Percentiles rank a stretch among this genome's conserved stretches.
phyloP scores from a whole-genome alignment of 352 stramenopile genomes.

The Peronosclerospora sorghi region DNA sequence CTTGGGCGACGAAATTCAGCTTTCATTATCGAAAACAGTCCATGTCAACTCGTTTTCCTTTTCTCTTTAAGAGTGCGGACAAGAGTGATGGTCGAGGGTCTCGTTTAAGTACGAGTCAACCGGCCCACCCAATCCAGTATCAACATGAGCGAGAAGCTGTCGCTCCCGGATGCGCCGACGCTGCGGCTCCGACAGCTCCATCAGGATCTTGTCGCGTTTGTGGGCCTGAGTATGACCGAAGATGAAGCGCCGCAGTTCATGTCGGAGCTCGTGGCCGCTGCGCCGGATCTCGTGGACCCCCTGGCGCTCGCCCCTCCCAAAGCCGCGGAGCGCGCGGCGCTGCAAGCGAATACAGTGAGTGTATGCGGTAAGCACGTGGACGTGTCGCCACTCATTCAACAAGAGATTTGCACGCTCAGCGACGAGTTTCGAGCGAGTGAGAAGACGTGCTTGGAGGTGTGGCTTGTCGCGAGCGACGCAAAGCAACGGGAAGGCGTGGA shows the following conservation, averaged over 20 bases:
- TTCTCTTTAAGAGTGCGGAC: too few species aligned
- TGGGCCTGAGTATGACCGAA: constrained; percentile 52
- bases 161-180: constrained; percentile 42
- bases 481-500: constrained; percentile 59
- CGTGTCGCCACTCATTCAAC: constrained; percentile 66
- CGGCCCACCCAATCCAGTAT: constrained; percentile 13
- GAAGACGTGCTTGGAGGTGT: constrained; percentile 57
- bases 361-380: constrained; percentile 58
- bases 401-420: constrained; percentile 70
- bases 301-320: constrained; percentile 28
- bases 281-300: constrained; percentile 30
- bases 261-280: constrained; percentile 34
- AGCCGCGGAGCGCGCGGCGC: constrained; percentile 36
- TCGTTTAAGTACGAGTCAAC: too few species aligned
- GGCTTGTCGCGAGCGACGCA: constrained; percentile 66
- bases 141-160: constrained; percentile 24
- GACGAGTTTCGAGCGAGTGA: constrained; percentile 66
- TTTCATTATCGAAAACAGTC: too few species aligned
- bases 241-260: constrained; percentile 53
- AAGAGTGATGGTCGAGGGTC: too few species aligned
- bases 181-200: constrained; percentile 66
- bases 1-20: too few species aligned
- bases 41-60: too few species aligned
- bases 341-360: constrained; percentile 50
- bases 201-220: constrained; percentile 57